These are phyloP conservation scores for Myriosclerotinia duriaeana DNA, from an alignment of 2,329 filamentous ascomycete species.

Conservation along the genomic window DNA sequence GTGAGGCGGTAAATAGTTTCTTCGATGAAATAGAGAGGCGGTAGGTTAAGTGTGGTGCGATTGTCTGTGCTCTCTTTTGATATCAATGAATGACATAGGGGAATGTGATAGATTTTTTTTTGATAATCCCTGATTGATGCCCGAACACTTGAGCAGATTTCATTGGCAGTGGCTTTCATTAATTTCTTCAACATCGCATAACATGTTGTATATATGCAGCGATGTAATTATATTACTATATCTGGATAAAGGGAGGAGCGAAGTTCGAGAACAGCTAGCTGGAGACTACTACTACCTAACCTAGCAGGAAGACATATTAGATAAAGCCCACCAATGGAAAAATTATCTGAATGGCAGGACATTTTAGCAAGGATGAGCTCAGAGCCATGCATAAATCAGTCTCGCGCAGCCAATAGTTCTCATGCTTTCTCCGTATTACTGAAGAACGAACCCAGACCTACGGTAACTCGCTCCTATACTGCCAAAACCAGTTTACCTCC, in stretches of 20 bases:
- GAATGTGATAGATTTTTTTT: neutral
- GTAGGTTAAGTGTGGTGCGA: slow-evolving; percentile 14
- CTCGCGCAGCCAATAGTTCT: slow-evolving; percentile 7
- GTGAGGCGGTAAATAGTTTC: slow-evolving; percentile 16
- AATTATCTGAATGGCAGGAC: neutral
- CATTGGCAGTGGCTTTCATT: slow-evolving; percentile 2
- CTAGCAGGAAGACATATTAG: neutral
- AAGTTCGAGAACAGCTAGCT: slow-evolving; percentile 8
- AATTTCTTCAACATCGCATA: slow-evolving; percentile 16
- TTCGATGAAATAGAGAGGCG: slow-evolving; percentile 19
- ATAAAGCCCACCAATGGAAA: slow-evolving; percentile 16
- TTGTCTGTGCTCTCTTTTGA: slow-evolving; percentile 8
- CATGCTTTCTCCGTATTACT: neutral
- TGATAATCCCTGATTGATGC: slow-evolving; percentile 4
- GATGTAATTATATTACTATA: neutral
- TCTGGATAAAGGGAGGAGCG: neutral
- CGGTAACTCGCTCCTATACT: slow-evolving; percentile 8
- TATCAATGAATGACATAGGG: neutral
- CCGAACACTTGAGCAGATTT: slow-evolving; percentile 9
- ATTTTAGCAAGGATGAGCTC: neutral
- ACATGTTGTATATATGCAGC: slow-evolving; percentile 3
- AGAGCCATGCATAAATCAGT: slow-evolving; percentile 3
- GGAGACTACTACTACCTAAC: slow-evolving; percentile 6
- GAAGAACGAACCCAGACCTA: slow-evolving; percentile 13
- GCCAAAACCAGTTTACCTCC: slow-evolving; percentile 18